phyloP scores from a whole-genome alignment of 1,284 basidiomycete genomes.

The Irpex rosettiformis region DNA sequence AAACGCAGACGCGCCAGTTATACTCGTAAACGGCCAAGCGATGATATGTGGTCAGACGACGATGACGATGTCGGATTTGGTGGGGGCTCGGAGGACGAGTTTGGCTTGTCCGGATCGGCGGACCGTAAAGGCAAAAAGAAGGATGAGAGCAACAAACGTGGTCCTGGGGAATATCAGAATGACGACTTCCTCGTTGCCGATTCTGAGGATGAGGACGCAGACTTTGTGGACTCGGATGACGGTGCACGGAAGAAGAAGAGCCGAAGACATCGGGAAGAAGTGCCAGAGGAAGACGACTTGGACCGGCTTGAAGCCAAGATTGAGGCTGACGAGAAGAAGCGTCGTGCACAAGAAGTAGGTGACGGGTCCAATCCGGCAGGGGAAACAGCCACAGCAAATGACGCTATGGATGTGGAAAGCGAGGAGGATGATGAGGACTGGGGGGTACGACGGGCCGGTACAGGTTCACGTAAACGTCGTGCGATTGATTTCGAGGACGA shows the following conservation, averaged over 20 bases:
- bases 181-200: slow-evolving; percentile 82
- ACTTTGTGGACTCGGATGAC: slow-evolving; percentile 33
- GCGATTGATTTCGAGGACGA: slow-evolving; percentile 59
- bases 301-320: slow-evolving; percentile 69
- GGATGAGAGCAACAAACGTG: slow-evolving; percentile 39
- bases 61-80: slow-evolving; percentile 36
- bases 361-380: slow-evolving; percentile 21
- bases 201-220: slow-evolving; percentile 58
- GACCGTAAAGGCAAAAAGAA: slow-evolving; percentile 37
- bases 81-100: slow-evolving; percentile 54
- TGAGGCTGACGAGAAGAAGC: slow-evolving; percentile 42
- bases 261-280: slow-evolving; percentile 37
- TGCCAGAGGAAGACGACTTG: slow-evolving; percentile 56
- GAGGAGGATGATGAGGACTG: slow-evolving; percentile 70
- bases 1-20: slow-evolving; percentile 34
- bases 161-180: slow-evolving; percentile 66
- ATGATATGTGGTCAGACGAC: slow-evolving; percentile 43
- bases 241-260: slow-evolving; percentile 33
- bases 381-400: slow-evolving; percentile 22
- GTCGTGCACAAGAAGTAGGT: slow-evolving; percentile 33
- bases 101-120: slow-evolving; percentile 29
- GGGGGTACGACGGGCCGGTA: slow-evolving; percentile 49
- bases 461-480: slow-evolving; percentile 54
- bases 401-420: slow-evolving; percentile 70
- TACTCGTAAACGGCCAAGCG: slow-evolving; percentile 31